Percentiles rank a stretch among this genome's conserved stretches.
Evolutionary conservation across 2,329 filamentous ascomycete species (phyloP).

Genomic region (Monosporascus sp.): DNA sequence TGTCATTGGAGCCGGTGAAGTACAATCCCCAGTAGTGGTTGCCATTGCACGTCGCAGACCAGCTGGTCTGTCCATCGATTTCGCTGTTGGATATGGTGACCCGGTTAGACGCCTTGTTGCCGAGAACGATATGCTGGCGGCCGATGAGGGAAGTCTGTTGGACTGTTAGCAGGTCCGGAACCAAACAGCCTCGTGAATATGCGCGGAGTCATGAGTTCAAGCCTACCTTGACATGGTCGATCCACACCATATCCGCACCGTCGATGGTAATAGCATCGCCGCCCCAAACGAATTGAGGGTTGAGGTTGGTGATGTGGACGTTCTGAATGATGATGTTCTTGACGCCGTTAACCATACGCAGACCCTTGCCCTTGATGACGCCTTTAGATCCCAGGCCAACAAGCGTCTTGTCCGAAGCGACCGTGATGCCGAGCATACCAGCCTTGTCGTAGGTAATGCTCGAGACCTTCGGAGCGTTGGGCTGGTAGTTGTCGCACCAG

Average conservation of each 20-base stretch:
- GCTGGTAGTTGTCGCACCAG: constrained; percentile 57
- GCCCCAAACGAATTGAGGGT: constrained; percentile 53
- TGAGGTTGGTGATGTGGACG: constrained; percentile 47
- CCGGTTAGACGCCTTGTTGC: constrained; percentile 27
- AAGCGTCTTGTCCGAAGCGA: constrained; percentile 53
- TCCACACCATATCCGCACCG: constrained; percentile 31
- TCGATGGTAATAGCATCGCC: constrained; percentile 51
- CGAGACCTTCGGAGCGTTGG: constrained; percentile 40
- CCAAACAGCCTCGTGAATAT: too few species aligned
- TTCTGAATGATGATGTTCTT: constrained; percentile 58
- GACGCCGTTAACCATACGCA: constrained; percentile 41
- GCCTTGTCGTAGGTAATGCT: constrained; percentile 45
- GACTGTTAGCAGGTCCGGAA: background rate
- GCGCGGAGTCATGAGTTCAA: too few species aligned
- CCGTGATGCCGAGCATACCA: constrained; percentile 42
- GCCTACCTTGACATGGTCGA: constrained; percentile 15
- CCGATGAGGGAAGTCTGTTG: constrained; percentile 31
- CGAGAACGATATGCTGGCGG: constrained; percentile 36
- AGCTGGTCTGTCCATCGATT: constrained; percentile 35
- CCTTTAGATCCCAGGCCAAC: constrained; percentile 47
- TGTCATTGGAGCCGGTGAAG: constrained; percentile 33
- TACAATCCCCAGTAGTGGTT: constrained; percentile 43
- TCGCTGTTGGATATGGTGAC: constrained; percentile 42
- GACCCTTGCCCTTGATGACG: constrained; percentile 53
- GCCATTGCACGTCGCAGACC: constrained; percentile 36